A percentile compares a stretch with the other conserved stretches of the same genome.
phyloP scores from a whole-genome alignment of 257 asterid genomes.

The Orobanche coerulescens region DNA sequence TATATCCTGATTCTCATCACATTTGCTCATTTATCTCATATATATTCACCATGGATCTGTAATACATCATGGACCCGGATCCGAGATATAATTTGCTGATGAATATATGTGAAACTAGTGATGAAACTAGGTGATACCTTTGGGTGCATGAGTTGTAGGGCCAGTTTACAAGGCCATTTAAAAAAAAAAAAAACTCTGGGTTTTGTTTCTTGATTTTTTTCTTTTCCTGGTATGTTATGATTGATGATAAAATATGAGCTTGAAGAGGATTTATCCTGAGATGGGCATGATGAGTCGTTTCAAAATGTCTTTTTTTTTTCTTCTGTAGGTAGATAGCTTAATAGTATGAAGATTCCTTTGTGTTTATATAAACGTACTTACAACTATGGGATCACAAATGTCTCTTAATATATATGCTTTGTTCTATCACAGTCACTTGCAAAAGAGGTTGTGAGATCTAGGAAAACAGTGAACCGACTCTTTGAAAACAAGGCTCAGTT shows the following conservation, averaged over 20 bases:
- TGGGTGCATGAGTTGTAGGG: too few species aligned
- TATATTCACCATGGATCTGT: too few species aligned
- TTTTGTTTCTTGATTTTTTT: not conserved
- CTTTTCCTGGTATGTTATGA: not conserved
- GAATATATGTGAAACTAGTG: not conserved
- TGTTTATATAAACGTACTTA: not conserved
- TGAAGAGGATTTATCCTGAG: not conserved
- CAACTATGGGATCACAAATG: not conserved
- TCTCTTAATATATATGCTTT: conserved; percentile 1
- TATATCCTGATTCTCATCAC: too few species aligned
- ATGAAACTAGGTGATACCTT: too few species aligned
- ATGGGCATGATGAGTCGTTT: too few species aligned
- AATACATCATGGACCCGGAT: too few species aligned
- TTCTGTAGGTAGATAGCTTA: not conserved
- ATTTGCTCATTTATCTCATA: too few species aligned
- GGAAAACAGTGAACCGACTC: conserved; percentile 70
- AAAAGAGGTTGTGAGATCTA: conserved; percentile 83
- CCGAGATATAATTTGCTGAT: too few species aligned
- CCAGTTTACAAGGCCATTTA: too few species aligned
- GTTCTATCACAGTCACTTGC: conserved; percentile 62
- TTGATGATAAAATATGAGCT: not conserved
- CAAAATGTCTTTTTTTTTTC: too few species aligned
- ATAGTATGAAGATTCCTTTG: not conserved
- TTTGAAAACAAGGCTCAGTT: conserved; percentile 92
- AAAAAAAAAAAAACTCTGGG: not conserved